These are phyloP conservation scores for Phytophthora idaei DNA, from an alignment of 352 stramenopile species.

Conservation along the genomic window DNA sequence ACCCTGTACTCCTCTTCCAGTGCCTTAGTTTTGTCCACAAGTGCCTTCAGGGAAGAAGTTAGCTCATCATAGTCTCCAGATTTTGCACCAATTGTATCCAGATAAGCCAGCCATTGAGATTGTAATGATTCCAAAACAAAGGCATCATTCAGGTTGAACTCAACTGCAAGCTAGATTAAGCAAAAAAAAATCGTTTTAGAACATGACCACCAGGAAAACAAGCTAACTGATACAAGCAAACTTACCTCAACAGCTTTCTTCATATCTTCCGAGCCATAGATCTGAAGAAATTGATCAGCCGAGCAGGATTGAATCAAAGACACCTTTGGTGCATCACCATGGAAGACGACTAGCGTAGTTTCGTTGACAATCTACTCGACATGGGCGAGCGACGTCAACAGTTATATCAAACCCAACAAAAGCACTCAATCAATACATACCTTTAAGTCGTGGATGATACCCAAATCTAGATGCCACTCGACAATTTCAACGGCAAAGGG, in stretches of 20 bases:
- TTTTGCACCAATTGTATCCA: conserved; percentile 31
- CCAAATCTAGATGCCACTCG: conserved; percentile 88
- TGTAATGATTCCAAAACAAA: conserved; percentile 55
- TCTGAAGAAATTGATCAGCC: conserved; percentile 71
- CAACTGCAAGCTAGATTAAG: conserved; percentile 61
- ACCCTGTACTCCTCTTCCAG: conserved; percentile 59
- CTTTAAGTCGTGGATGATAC: conserved; percentile 86
- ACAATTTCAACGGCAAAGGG: conserved; percentile 85
- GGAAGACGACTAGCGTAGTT: conserved; percentile 68
- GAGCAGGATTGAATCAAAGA: conserved; percentile 78
- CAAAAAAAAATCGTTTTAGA: conserved; percentile 11
- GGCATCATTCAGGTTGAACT: conserved; percentile 76
- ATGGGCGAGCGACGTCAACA: conserved; percentile 1
- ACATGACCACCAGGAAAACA: neutral
- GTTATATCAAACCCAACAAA: neutral
- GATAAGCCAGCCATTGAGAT: conserved; percentile 52
- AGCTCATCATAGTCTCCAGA: conserved; percentile 39
- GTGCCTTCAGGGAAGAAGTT: conserved; percentile 47
- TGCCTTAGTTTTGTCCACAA: conserved; percentile 52
- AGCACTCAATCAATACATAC: conserved; percentile 31
- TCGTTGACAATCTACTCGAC: conserved; percentile 65
- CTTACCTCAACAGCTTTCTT: conserved; percentile 71
- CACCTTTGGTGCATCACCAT: conserved; percentile 77
- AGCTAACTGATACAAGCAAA: neutral
- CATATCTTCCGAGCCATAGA: conserved; percentile 67